Evolutionary conservation across 1,139 yeast species (phyloP), one percentile per base, ranked within the genome.

Genomic region (Tardiomyces depauwii): DNA sequence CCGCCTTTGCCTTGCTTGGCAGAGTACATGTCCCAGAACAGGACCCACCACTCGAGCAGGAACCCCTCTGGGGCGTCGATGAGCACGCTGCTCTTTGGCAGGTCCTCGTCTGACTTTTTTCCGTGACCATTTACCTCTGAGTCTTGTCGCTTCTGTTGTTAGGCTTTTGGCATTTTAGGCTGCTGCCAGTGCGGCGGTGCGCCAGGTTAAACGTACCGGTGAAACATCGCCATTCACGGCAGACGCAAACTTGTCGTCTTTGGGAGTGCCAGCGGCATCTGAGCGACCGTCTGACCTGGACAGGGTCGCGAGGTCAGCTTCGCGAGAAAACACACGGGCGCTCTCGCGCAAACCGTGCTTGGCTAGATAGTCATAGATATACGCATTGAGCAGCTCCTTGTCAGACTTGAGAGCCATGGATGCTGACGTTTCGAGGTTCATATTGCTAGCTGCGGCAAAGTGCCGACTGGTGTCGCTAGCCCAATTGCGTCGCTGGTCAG

Each of bases 31-130:
- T 89, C 96, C 96, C 96, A 89, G 61, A 88, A 89, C 30, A 88
- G 80, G 67, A 80, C 88, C 96, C 96, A 89, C 96, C 97, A 89
- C 61, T 88, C 96, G 56, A 76, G 80, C 42, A 88, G 67, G 58
- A 86, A 88, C 10, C 96, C 93, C 56, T 82, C 89, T 0, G 95
- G 93, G 3, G 94, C 81, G 59, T 87, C 68, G 46, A 66, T 61
- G 21, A 66, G 65, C 13, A 62, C 58, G 36, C 45, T 45, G 14
- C 56, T 50, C 40, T 51, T 49, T 16, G 55, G 58, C 36, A 57
- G 44, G 36, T 53, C 58, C 18, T 52, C 50, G 36, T 30, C 36
- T 30, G 16, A 4, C 36, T 30, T 30, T 14, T 30, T 30, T 10
- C 18, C 50, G 16, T 43, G 25, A 6, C 87, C 77, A 77, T 76